Percentiles rank a stretch among this genome's conserved stretches.
Evolutionary conservation across 208 protist genomes (phyloP).

Genomic region (Blastocrithidia nonstop): DNA sequence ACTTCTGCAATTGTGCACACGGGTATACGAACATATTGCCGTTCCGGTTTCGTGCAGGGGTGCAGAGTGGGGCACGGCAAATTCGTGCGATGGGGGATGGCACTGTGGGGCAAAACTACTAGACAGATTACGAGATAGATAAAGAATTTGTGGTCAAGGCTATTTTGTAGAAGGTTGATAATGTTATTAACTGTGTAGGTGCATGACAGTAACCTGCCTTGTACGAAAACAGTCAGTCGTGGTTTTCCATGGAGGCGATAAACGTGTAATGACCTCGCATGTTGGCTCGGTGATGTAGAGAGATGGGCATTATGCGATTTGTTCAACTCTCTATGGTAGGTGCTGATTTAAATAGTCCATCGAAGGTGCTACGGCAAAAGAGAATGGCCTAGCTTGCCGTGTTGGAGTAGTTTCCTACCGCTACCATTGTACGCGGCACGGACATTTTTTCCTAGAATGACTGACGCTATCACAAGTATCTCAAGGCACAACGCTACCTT

Average conservation of each 20-base stretch:
- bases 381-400: constrained; percentile 69
- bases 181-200: constrained; percentile 58
- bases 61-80: constrained; percentile 56
- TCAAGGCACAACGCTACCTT: constrained; percentile 70
- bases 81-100: constrained; percentile 64
- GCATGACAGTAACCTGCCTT: constrained; percentile 77
- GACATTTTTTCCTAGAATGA: constrained; percentile 82
- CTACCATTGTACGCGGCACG: constrained; percentile 76
- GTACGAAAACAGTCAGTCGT: constrained; percentile 83
- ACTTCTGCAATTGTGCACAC: constrained; percentile 53
- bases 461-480: constrained; percentile 78
- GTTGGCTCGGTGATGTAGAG: constrained; percentile 75
- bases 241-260: constrained; percentile 83
- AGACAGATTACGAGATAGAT: constrained; percentile 82
- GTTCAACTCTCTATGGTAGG: constrained; percentile 85
- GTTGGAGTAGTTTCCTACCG: constrained; percentile 83
- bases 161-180: constrained; percentile 79
- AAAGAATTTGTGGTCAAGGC: constrained; percentile 85
- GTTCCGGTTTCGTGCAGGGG: constrained; percentile 72
- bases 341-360: constrained; percentile 72
- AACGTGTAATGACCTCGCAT: constrained; percentile 86
- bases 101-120: constrained; percentile 78
- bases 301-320: constrained; percentile 72
- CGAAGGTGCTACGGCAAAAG: constrained; percentile 79
- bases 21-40: constrained; percentile 77